Base-by-base conservation (phyloP, 163 green algal species). In the Coccomyxa subellipsoidea region DNA sequence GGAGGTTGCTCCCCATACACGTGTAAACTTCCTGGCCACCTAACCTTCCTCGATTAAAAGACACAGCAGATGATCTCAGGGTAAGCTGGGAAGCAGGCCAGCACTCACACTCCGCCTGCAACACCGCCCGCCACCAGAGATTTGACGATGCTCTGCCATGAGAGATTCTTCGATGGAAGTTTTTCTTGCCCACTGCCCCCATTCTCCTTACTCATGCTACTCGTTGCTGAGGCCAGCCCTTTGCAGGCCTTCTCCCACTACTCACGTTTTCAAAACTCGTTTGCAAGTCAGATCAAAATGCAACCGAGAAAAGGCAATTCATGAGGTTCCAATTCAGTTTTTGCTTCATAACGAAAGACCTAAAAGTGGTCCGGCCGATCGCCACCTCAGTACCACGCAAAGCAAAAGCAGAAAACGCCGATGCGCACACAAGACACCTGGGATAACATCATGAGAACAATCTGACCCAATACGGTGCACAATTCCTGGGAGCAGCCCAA, bases 31-130 rank as follows among this genome's bases (percentile, higher is more conserved):
- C n/a, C n/a, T n/a, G n/a, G n/a, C n/a, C n/a, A n/a, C n/a, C n/a
- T n/a, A n/a, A n/a, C n/a, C n/a, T n/a, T n/a, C n/a, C n/a, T n/a
- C n/a, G n/a, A n/a, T n/a, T n/a, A n/a, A n/a, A n/a, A n/a, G n/a
- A n/a, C n/a, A n/a, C n/a, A n/a, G n/a, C n/a, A n/a, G n/a, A n/a
- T n/a, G n/a, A n/a, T 59, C 23, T 59, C 47, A 59, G 47, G 47
- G 47, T 7, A 59, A 18, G 47, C 21, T 12, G 5, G 21, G 23
- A 15, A 31, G 59, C 7, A n/a, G 32, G 23, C n/a, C 66, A 32
- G 7, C 3, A 94, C 95, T 96, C 88, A 98, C 96, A 98, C 85
- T 78, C 95, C 96, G 10, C 96, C 96, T 15, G 96, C 96, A 6
- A 98, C 88, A 34, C 96, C 96, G 29, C 96, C 95, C 4, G 94